Evolutionary conservation across 73 alveolate genomes (phyloP), one percentile per base, ranked within the genome.

Genomic region (Stentor roeselii): DNA sequence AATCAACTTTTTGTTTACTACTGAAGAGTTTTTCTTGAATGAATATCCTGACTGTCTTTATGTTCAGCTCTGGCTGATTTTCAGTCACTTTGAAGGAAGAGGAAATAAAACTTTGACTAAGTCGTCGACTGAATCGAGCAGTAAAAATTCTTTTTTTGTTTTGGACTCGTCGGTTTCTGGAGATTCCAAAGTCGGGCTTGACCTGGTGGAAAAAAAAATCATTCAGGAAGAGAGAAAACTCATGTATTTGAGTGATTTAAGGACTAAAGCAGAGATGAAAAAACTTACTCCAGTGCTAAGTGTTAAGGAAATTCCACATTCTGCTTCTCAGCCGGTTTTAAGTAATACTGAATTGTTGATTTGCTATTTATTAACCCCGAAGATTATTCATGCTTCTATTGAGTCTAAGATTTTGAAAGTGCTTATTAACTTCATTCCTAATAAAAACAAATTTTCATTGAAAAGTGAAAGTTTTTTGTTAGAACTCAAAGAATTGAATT

Each of bases 341-440:
- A 21, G 41, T 1, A 36, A 67, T 30, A 27, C 37, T 27, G 80
- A 67, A 32, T 0, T 2, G 27, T 30, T 67, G 80, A 67, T 67
- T 30, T 67, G 80, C 2, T 67, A 27, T 67, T 67, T 67, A 32
- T 40, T 67, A 32, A 67, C 80, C 34, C 80, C 80, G 34, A 67
- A 40, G 34, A 67, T 67, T 67, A 40, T 67, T 1, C 15, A 67
- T 14, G 37, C 34, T 21, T 21, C 21, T 67, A 40, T 30, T 1
- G 34, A 67, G 21, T 14, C 21, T n/a, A 32, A 32, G 41, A 21
- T 21, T 36, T 14, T 34, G 21, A 30, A 32, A 21, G 80, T 67
- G 80, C 42, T 67, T 21, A 21, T 67, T 21, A 67, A 67, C 34
- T 21, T 67, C 21, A 67, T 67, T 30, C 80, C 80, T 67, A 34